Conservation (phyloP, 2,329 filamentous ascomycete genomes). For the Exophiala alcalophila region DNA sequence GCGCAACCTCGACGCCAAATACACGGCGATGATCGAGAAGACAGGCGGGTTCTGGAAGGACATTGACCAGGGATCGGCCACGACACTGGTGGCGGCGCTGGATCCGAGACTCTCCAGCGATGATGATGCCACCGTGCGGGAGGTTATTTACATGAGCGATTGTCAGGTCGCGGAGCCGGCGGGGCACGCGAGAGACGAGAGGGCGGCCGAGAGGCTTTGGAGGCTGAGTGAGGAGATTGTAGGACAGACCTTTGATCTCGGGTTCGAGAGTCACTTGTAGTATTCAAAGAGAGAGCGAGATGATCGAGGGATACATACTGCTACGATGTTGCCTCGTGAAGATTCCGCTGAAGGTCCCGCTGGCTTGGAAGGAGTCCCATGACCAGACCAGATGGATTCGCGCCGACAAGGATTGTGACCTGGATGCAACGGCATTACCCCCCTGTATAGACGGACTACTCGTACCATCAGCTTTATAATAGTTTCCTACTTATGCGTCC, state of each 20-base stretch:
- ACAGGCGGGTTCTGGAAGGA: conserved; percentile 30
- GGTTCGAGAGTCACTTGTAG: not conserved
- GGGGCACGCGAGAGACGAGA: conserved; percentile 32
- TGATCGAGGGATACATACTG: conserved; percentile 27
- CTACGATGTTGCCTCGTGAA: too few relatives aligned
- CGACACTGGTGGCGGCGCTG: conserved; percentile 45
- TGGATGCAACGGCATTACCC: too few relatives aligned
- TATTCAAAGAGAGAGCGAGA: conserved; percentile 53
- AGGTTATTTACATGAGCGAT: conserved; percentile 37
- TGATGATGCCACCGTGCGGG: too few relatives aligned
- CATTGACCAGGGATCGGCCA: conserved; percentile 33
- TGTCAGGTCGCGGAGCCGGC: conserved; percentile 35
- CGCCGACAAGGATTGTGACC: too few relatives aligned
- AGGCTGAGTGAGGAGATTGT: conserved; percentile 31
- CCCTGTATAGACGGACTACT: too few relatives aligned
- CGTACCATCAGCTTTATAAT: too few relatives aligned
- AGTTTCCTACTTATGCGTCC: too few relatives aligned
- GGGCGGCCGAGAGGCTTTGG: conserved; percentile 21
- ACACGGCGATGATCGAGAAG: conserved; percentile 28
- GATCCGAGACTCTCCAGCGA: conserved; percentile 39
- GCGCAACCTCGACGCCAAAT: conserved; percentile 32
- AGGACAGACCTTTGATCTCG: conserved; percentile 37
- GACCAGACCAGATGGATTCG: too few relatives aligned
- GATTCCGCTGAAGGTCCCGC: too few relatives aligned
- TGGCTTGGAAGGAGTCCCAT: too few relatives aligned